These are phyloP conservation scores for Paramecium bursaria DNA, from an alignment of 73 alveolate genomes.

Conservation along the genomic window DNA sequence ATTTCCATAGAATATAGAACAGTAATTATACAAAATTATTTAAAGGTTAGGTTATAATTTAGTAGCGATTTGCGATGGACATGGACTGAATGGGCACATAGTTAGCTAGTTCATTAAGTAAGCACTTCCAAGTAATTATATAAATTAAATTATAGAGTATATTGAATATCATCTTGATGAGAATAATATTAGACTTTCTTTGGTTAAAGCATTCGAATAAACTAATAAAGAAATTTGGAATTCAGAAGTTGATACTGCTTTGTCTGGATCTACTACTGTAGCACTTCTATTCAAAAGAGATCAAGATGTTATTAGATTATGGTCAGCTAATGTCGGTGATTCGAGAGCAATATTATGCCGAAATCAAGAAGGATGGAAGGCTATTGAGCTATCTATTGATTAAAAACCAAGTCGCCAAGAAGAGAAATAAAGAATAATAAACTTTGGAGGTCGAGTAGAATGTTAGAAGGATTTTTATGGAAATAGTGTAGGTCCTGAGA, in stretches of 20 bases:
- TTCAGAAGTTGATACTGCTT: slow-evolving; percentile 72
- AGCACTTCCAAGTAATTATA: slow-evolving; percentile 28
- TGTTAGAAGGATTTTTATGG: slow-evolving; percentile 81
- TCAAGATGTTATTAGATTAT: no score
- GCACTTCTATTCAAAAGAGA: slow-evolving; percentile 78
- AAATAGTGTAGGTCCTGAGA: slow-evolving; percentile 89
- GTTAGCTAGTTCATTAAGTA: slow-evolving; percentile 55
- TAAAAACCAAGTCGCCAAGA: slow-evolving; percentile 86
- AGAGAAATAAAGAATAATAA: slow-evolving; percentile 81
- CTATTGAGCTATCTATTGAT: slow-evolving; percentile 84
- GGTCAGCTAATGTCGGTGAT: slow-evolving; percentile 93
- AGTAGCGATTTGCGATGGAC: slow-evolving; percentile 67
- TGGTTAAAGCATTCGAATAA: slow-evolving; percentile 17
- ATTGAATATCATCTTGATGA: slow-evolving; percentile 19
- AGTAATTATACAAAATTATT: slow-evolving; percentile 20
- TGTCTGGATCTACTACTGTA: slow-evolving; percentile 77
- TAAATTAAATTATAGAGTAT: slow-evolving; percentile 1
- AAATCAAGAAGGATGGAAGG: slow-evolving; percentile 80
- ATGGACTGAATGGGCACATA: slow-evolving; percentile 67
- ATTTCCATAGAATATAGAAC: slow-evolving; percentile 39
- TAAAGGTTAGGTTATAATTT: slow-evolving; percentile 20
- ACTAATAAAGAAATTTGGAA: slow-evolving; percentile 63
- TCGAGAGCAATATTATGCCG: slow-evolving; percentile 83
- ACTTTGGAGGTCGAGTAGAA: slow-evolving; percentile 80
- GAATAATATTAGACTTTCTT: slow-evolving; percentile 20